Base-by-base conservation (phyloP, 2,329 filamentous ascomycete species). In the Corynespora cassiicola region DNA sequence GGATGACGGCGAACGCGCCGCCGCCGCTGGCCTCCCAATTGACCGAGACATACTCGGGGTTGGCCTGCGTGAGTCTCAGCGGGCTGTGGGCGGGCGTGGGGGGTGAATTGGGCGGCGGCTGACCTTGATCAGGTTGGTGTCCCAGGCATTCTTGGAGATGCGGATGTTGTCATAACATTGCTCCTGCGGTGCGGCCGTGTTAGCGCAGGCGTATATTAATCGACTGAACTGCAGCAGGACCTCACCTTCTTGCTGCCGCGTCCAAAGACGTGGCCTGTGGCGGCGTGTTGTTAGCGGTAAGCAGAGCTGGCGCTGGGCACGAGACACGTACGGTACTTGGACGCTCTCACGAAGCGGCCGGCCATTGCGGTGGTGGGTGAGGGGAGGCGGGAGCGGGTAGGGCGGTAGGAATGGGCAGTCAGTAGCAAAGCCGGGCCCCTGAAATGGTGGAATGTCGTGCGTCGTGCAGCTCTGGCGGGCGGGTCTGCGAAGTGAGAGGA, bases 1-100 rank as follows among this genome's bases (percentile, higher is more conserved):
- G 94, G 56, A 99, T 90, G 56, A 99, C 92, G 38, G 94, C 94
- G 66, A 99, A 97, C 58, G 94, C 92, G 66, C 94, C 94, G 62
- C 94, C 94, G 49, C 94, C 94, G 68, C 90, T 88, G 24, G 94
- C 81, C 74, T 99, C 92, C 94, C 94, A 99, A 79, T 99, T 99
- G 75, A 99, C 91, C 5, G 94, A 87, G 57, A 99, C 80, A 71
- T 94, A 97, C 71, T 95, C 86, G 32, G 94, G 91, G 72, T 99
- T 99, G 69, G 84, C 94, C 90, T 95, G 66, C 33, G 52, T 17
- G 17, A 36, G 40, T 41, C 43, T 66, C 43, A 64, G 58, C 55
- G 50, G 40, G n/a, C n/a, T n/a, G n/a, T n/a, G n/a, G n/a, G 39
- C 36, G 49, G 56, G 44, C 48, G 47, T 37, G 39, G 48, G 56